Percentiles rank a stretch among this genome's conserved stretches.
These are phyloP conservation scores for Peronospora farinosa DNA, from an alignment of 352 stramenopile species.

Conservation along the genomic window DNA sequence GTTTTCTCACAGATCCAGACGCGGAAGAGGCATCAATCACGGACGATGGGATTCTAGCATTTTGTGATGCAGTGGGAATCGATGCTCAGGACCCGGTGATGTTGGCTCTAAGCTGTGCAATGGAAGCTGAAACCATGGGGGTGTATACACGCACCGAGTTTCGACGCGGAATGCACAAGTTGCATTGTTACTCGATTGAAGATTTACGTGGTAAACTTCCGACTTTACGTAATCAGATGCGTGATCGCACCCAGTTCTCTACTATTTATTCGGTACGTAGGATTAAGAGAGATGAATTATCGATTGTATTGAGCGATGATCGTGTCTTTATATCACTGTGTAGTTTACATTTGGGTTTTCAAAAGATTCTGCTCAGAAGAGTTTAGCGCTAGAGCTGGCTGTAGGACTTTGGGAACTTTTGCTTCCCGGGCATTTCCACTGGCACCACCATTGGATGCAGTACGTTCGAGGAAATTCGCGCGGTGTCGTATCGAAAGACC, in stretches of 20 bases:
- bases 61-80: slow-evolving; percentile 67
- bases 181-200: slow-evolving; percentile 53
- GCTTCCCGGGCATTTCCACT: slow-evolving; percentile 54
- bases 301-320: background rate
- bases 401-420: slow-evolving; percentile 68
- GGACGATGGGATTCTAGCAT: slow-evolving; percentile 68
- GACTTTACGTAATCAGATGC: slow-evolving; percentile 44
- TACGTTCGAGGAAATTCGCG: slow-evolving; percentile 60
- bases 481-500: slow-evolving; percentile 77
- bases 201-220: slow-evolving; percentile 50
- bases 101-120: slow-evolving; percentile 70
- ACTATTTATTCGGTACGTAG: slow-evolving; percentile 78
- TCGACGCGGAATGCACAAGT: slow-evolving; percentile 55
- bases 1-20: slow-evolving; percentile 33
- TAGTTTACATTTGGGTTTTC: slow-evolving; percentile 81
- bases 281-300: background rate
- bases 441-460: slow-evolving; percentile 59
- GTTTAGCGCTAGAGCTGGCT: slow-evolving; percentile 64
- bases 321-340: background rate
- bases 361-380: slow-evolving; percentile 82
- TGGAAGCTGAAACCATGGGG: slow-evolving; percentile 75
- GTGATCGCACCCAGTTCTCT: slow-evolving; percentile 39
- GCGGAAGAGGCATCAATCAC: slow-evolving; percentile 60
- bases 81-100: slow-evolving; percentile 77
- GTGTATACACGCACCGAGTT: slow-evolving; percentile 75